Conservation (phyloP, 331 rosid genomes). For the Acacia concinna region DNA sequence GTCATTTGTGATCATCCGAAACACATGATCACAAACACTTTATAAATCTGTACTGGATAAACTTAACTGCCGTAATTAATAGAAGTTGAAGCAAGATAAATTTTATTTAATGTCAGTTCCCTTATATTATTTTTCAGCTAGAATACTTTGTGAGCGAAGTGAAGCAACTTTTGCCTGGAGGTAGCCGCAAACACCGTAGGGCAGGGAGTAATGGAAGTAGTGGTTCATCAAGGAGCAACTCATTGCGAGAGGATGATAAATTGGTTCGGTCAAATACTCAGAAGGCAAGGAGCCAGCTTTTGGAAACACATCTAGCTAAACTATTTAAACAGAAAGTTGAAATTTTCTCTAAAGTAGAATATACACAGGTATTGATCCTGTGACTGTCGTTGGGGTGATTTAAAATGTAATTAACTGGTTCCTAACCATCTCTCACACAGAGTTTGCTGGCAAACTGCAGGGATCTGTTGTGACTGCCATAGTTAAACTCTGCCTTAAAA, state of each 20-base stretch:
- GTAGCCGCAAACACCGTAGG: constrained; percentile 69
- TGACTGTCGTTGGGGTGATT: constrained; percentile 26
- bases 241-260: constrained; percentile 85
- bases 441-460: constrained; percentile 50
- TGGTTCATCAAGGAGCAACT: constrained; percentile 84
- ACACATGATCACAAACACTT: constrained; percentile 12
- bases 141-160: constrained; percentile 66
- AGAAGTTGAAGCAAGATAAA: constrained; percentile 27
- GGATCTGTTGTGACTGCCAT: constrained; percentile 76
- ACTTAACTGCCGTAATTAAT: constrained; percentile 10
- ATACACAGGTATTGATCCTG: constrained; percentile 72
- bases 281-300: constrained; percentile 89
- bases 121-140: constrained; percentile 53
- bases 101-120: constrained; percentile 13
- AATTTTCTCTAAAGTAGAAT: constrained; percentile 89
- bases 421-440: constrained; percentile 30
- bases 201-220: constrained; percentile 90
- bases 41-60: not conserved
- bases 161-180: constrained; percentile 81
- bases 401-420: constrained; percentile 4
- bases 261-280: constrained; percentile 71
- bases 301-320: constrained; percentile 96
- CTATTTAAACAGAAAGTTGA: constrained; percentile 90
- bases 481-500: constrained; percentile 85
- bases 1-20: not conserved